phyloP scores from a whole-genome alignment of 176 grass and related monocot species.

The Alopecurus myosuroides region DNA sequence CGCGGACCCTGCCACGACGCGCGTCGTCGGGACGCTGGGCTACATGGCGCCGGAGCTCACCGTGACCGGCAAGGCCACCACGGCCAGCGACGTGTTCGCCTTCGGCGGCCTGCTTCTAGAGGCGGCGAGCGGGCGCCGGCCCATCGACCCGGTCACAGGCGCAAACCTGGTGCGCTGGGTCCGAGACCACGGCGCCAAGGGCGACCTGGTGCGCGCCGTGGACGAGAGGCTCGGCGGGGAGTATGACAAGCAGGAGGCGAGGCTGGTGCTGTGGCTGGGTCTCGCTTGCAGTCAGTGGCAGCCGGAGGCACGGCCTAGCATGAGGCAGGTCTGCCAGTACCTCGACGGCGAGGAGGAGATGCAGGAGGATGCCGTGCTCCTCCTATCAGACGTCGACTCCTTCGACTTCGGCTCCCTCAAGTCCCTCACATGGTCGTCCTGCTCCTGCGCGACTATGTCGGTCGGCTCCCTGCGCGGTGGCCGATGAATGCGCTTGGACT shows the following conservation, averaged over 20 bases:
- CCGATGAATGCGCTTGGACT: neutral
- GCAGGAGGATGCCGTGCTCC: neutral
- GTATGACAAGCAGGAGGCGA: slow-evolving; percentile 25
- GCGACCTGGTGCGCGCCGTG: slow-evolving; percentile 8
- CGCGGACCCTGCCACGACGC: neutral
- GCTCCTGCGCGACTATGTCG: slow-evolving; percentile 15
- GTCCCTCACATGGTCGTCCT: neutral
- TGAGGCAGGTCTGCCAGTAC: slow-evolving; percentile 49
- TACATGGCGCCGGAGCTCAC: slow-evolving; percentile 62
- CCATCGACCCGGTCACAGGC: slow-evolving; percentile 7
- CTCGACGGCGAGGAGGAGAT: slow-evolving; percentile 31
- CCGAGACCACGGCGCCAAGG: slow-evolving; percentile 20
- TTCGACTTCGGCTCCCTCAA: slow-evolving; percentile 1
- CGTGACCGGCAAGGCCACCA: slow-evolving; percentile 41
- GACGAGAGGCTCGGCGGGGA: slow-evolving; percentile 23
- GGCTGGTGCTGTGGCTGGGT: slow-evolving; percentile 39
- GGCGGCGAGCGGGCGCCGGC: slow-evolving; percentile 22
- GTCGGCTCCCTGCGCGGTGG: neutral
- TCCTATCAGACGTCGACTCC: neutral
- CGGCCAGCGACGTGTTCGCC: slow-evolving; percentile 40
- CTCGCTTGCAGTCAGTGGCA: slow-evolving; percentile 38
- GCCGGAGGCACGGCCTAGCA: slow-evolving; percentile 22
- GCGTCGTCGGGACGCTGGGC: slow-evolving; percentile 37
- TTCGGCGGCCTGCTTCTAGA: slow-evolving; percentile 45
- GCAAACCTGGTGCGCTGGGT: slow-evolving; percentile 34